A percentile compares a stretch with the other conserved stretches of the same genome.
Conservation (phyloP, 257 asterid genomes). For the Solanum ossicruentum region DNA sequence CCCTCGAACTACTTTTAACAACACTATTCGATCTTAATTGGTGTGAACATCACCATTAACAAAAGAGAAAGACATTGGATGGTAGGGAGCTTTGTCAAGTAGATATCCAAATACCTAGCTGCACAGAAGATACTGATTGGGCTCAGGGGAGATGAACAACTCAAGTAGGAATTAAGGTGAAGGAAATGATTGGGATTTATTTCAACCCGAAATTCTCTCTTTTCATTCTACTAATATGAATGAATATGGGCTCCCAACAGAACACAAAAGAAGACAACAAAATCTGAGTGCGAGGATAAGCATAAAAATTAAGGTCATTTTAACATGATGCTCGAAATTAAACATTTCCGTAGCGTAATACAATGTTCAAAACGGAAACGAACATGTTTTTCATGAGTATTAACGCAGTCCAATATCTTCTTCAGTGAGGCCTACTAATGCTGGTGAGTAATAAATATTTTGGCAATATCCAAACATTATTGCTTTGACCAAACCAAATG, state of each 20-base stretch:
- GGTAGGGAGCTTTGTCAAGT: background rate
- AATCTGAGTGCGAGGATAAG: background rate
- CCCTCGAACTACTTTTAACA: background rate
- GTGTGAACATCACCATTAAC: background rate
- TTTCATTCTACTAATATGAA: background rate
- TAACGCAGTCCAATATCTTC: background rate
- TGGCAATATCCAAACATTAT: background rate
- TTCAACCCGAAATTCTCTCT: background rate
- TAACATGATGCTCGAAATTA: background rate
- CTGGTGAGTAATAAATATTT: background rate
- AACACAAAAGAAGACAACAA: background rate
- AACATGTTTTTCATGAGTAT: background rate
- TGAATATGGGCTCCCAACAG: background rate
- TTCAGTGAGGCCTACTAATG: background rate
- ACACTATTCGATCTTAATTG: background rate
- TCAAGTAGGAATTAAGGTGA: background rate
- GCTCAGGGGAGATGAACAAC: background rate
- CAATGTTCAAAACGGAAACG: background rate
- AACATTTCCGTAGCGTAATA: background rate
- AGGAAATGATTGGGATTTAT: background rate
- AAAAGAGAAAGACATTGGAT: background rate
- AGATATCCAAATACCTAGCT: background rate
- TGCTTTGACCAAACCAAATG: background rate
- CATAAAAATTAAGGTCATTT: background rate
- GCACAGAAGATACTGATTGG: background rate